Conservation (phyloP, 1,139 yeast species). For the Blastobotrys persicus region DNA sequence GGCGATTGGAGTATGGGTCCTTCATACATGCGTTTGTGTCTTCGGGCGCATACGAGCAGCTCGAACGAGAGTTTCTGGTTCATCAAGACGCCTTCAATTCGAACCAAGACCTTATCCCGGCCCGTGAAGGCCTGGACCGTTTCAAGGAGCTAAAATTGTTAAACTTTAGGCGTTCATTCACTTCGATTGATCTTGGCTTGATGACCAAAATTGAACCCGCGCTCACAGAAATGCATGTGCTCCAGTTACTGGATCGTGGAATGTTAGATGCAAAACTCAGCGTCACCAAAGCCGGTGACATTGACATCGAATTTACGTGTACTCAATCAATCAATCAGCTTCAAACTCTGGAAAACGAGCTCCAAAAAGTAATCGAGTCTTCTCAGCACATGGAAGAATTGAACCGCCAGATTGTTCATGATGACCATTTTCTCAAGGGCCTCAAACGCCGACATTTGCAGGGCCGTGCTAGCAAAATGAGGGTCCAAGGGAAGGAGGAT, state of each 20-base stretch:
- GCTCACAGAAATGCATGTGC: background rate
- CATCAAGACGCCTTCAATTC: background rate
- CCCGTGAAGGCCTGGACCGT: background rate
- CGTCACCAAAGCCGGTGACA: background rate
- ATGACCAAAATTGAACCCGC: background rate
- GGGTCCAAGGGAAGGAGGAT: background rate
- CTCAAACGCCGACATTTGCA: background rate
- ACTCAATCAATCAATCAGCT: background rate
- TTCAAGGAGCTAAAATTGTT: background rate
- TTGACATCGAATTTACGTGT: background rate
- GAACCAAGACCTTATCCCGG: background rate
- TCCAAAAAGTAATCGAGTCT: background rate
- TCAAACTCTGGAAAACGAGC: background rate
- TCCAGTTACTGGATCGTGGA: background rate
- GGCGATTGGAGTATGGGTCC: constrained; percentile 5
- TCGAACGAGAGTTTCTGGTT: background rate
- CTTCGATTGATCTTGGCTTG: background rate
- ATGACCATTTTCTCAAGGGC: background rate
- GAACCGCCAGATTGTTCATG: background rate
- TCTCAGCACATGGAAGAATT: background rate
- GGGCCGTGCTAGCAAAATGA: background rate
- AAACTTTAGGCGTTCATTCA: background rate
- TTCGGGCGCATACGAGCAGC: background rate
- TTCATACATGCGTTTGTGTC: constrained; percentile 1
- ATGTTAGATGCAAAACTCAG: background rate